Base-by-base conservation (phyloP, 768 basidiomycete genomes). In the Mycena maculata region DNA sequence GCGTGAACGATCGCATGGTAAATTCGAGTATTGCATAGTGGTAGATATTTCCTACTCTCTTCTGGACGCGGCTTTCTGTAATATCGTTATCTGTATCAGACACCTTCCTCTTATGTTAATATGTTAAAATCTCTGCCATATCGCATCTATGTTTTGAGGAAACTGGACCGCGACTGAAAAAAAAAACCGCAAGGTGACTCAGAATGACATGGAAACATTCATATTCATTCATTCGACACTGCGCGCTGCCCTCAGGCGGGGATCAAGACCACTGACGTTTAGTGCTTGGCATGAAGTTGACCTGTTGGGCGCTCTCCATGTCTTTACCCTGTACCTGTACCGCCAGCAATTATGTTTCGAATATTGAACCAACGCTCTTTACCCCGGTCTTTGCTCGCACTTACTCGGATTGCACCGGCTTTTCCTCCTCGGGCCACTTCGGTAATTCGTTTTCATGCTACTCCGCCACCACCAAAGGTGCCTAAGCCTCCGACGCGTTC, bases 1-100 rank as follows among this genome's bases (percentile, higher is more conserved):
- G 89, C 57, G 93, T 95, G 33, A 88, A 87, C 72, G 85, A 86
- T 25, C 90, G 93, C 31, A 63, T 86, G 45, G 49, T 36, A 23
- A 62, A 69, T 50, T 42, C 60, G n/a, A 55, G 47, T 33, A 22
- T 53, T 44, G 53, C 67, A 30, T 68, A 63, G 49, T 18, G 13
- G 41, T 6, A 15, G 31, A 20, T 45, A 10, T 20, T n/a, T 25
- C 16, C 18, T 4, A n/a, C n/a, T 20, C 20, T 50, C 16, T 36
- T 30, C 31, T n/a, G 30, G 27, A 33, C 23, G 30, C 31, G 36
- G 18, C 6, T 23, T 54, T 33, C 38, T 36, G 33, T 36, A 36
- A 31, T 67, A 67, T 67, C 22, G 36, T 61, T 67, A 67, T 62
- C 39, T 62, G 55, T 67, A 67, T 42, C 27, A 18, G 18, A n/a